Conservation (phyloP, 2,329 filamentous ascomycete species). For the Boeremia exigua region DNA sequence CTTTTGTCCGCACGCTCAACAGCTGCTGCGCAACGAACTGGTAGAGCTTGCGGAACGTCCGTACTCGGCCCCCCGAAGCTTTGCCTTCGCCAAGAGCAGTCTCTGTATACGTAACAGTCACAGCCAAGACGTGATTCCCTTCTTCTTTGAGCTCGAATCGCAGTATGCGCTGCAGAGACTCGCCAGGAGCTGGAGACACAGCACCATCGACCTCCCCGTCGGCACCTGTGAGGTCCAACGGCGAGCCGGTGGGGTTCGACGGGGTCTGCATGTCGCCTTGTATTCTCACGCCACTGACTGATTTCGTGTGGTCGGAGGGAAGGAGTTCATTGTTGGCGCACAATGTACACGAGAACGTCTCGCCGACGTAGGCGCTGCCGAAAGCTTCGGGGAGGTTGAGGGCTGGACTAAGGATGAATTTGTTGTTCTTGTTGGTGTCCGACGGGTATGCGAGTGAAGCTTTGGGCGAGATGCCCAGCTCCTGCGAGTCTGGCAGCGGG, state of each 20-base stretch:
- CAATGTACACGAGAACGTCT: conserved; percentile 91
- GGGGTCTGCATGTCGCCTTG: conserved; percentile 96
- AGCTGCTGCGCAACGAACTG: conserved; percentile 94
- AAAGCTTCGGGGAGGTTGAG: conserved; percentile 90
- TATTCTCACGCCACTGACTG: conserved; percentile 78
- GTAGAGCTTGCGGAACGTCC: conserved; percentile 94
- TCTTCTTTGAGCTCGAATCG: conserved; percentile 91
- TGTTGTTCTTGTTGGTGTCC: conserved; percentile 53
- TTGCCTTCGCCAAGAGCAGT: conserved; percentile 63
- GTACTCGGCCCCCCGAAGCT: conserved; percentile 66
- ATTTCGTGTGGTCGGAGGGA: conserved; percentile 47
- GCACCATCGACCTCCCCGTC: conserved; percentile 48
- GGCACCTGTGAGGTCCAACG: conserved; percentile 61
- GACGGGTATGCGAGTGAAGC: conserved; percentile 74
- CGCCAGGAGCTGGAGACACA: conserved; percentile 60
- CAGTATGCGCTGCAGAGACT: conserved; percentile 81
- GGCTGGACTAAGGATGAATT: conserved; percentile 64
- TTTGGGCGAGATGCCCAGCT: conserved; percentile 60
- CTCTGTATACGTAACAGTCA: conserved; percentile 94
- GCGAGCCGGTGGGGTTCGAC: conserved; percentile 66
- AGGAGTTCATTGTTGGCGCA: conserved; percentile 89
- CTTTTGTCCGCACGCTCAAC: conserved; percentile 88
- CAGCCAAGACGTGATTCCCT: conserved; percentile 89
- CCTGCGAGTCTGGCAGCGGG: conserved; percentile 62
- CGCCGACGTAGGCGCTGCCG: conserved; percentile 92